These are phyloP conservation scores for Fusarium duplospermum DNA, from an alignment of 2,329 filamentous ascomycete species.

Conservation along the genomic window DNA sequence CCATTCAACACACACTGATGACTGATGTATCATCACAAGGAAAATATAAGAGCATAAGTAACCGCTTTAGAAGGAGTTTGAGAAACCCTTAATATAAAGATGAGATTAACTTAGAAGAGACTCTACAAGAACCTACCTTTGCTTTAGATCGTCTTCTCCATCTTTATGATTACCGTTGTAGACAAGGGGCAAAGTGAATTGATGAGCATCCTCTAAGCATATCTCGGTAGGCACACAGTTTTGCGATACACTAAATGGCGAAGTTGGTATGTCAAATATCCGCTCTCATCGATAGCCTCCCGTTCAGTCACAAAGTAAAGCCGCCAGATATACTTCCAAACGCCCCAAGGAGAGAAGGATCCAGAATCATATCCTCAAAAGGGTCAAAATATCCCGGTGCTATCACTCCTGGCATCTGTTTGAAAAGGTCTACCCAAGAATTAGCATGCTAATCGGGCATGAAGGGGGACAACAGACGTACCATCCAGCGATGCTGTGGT, in stretches of 20 bases:
- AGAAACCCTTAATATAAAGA: background rate
- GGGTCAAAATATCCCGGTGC: background rate
- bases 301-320: background rate
- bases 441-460: background rate
- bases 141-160: background rate
- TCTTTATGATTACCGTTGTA: background rate
- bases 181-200: background rate
- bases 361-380: conserved; percentile 25
- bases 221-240: background rate
- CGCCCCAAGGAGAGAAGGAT: conserved; percentile 15
- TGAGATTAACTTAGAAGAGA: background rate
- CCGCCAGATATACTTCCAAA: conserved; percentile 17
- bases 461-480: background rate
- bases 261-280: background rate
- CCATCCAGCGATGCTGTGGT: background rate
- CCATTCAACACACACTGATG: background rate
- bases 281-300: background rate
- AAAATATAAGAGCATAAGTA: background rate
- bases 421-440: background rate
- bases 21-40: background rate
- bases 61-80: background rate
- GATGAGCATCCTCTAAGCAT: background rate
- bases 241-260: background rate
- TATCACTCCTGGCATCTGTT: background rate
- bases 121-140: background rate